Evolutionary conservation across 2,329 filamentous ascomycete species (phyloP).

Genomic region (Penicillium sp.): DNA sequence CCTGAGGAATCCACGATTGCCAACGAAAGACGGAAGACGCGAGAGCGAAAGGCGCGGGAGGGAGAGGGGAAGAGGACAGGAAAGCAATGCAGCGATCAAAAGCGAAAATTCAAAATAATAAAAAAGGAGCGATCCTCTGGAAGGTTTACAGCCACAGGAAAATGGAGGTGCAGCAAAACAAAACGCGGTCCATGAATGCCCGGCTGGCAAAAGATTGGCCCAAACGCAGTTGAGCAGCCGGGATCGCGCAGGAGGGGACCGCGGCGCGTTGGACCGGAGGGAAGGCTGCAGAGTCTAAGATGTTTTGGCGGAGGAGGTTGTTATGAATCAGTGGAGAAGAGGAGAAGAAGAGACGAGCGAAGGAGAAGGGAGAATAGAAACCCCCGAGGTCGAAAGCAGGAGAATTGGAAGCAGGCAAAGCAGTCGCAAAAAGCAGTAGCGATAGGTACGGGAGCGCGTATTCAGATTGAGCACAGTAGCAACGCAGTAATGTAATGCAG

Average conservation of each 20-base stretch:
- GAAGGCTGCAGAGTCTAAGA: conserved; percentile 36
- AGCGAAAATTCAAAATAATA: conserved; percentile 30
- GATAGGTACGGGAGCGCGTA: background rate
- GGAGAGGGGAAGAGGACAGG: conserved; percentile 7
- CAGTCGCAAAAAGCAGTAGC: background rate
- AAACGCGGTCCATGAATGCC: conserved; percentile 21
- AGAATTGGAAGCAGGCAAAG: background rate
- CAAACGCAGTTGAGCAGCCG: conserved; percentile 24
- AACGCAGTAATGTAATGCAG: background rate
- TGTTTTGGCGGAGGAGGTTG: conserved; percentile 21
- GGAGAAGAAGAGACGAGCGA: conserved; percentile 2
- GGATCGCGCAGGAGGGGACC: conserved; percentile 25
- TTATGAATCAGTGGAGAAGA: conserved; percentile 13
- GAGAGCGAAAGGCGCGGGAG: background rate
- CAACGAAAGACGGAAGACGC: background rate
- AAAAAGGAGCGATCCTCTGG: conserved; percentile 7
- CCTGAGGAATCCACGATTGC: background rate
- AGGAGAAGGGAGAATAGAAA: background rate
- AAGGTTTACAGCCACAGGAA: conserved; percentile 24
- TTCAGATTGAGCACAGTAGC: background rate
- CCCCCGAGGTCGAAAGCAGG: background rate
- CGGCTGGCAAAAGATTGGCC: conserved; percentile 21
- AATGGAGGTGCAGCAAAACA: conserved; percentile 20
- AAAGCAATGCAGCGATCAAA: conserved; percentile 12
- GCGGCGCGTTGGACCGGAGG: conserved; percentile 22